A percentile compares a stretch with the other conserved stretches of the same genome.
Evolutionary conservation across 106 monocot genomes (phyloP).

Genomic region (Platanthera zijinensis): DNA sequence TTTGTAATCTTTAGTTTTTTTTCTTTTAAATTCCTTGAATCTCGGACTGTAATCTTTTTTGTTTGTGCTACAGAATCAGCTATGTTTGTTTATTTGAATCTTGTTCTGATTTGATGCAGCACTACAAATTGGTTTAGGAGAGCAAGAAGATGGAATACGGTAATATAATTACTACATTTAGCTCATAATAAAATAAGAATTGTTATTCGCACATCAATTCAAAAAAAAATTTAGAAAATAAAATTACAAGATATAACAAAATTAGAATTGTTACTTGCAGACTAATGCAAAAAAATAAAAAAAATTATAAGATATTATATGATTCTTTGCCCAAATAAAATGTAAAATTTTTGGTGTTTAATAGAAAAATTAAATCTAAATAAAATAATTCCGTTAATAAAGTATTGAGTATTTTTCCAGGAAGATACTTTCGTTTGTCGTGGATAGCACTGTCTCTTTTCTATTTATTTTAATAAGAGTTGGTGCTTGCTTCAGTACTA

Average conservation of each 20-base stretch:
- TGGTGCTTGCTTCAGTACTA: not conserved
- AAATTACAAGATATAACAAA: too few species aligned
- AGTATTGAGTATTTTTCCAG: too few species aligned
- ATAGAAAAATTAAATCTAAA: too few species aligned
- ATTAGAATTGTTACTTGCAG: too few species aligned
- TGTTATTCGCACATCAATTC: too few species aligned
- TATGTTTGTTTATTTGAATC: not conserved
- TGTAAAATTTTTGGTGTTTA: too few species aligned
- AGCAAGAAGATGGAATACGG: constrained; percentile 95
- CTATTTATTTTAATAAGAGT: not conserved
- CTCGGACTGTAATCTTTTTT: not conserved
- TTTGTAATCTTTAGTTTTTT: constrained; percentile 16
- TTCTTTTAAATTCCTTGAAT: not conserved
- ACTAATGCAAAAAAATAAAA: too few species aligned
- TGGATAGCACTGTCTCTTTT: not conserved
- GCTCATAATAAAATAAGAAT: too few species aligned
- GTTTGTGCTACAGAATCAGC: not conserved
- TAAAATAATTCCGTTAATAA: too few species aligned
- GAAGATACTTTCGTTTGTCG: not conserved
- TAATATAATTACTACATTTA: constrained; percentile 7
- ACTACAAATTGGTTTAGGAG: constrained; percentile 61
- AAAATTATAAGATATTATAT: too few species aligned
- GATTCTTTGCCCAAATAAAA: too few species aligned
- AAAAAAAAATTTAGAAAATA: too few species aligned
- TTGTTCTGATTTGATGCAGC: constrained; percentile 32